A percentile compares a stretch with the other conserved stretches of the same genome.
These are phyloP conservation scores for Alternaria postmessia DNA, from an alignment of 2,329 filamentous ascomycete species.

Conservation along the genomic window DNA sequence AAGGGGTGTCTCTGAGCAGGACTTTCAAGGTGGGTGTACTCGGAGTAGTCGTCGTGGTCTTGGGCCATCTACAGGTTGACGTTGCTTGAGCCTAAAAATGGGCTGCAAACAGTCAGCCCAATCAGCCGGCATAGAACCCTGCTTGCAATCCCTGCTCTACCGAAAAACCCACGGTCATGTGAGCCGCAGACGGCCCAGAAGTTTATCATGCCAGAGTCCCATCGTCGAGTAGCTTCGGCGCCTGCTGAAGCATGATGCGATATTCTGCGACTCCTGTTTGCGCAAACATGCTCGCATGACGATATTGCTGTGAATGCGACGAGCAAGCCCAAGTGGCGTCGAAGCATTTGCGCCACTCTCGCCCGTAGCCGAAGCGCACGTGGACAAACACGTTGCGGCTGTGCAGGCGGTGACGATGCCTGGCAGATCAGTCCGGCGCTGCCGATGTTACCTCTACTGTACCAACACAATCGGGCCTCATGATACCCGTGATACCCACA, in stretches of 20 bases:
- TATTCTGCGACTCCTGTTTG: constrained; percentile 22
- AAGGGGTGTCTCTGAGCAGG: constrained; percentile 33
- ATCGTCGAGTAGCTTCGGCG: constrained; percentile 46
- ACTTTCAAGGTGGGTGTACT: constrained; percentile 41
- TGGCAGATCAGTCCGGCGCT: constrained; percentile 37
- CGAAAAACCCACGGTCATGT: constrained; percentile 39
- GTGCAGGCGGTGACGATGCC: constrained; percentile 34
- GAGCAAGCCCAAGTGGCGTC: constrained; percentile 9
- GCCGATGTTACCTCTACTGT: constrained; percentile 27
- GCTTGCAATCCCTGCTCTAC: constrained; percentile 17
- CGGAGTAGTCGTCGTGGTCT: constrained; percentile 43
- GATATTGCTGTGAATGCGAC: constrained; percentile 7
- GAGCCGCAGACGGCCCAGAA: constrained; percentile 40
- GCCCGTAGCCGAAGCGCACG: constrained; percentile 20
- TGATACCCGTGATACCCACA: constrained; percentile 9
- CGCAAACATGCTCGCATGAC: constrained; percentile 20
- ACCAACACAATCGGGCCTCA: constrained; percentile 9
- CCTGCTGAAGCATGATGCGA: constrained; percentile 44
- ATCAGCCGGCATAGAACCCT: constrained; percentile 36
- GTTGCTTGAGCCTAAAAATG: constrained; percentile 50
- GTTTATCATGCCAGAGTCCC: constrained; percentile 28
- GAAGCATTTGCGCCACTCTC: constrained; percentile 27
- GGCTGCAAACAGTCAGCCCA: constrained; percentile 42
- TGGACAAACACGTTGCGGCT: constrained; percentile 29
- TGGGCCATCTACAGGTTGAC: constrained; percentile 49